phyloP scores from a whole-genome alignment of 495 filamentous ascomycete genomes.

The Mytilinidion resinicola region DNA sequence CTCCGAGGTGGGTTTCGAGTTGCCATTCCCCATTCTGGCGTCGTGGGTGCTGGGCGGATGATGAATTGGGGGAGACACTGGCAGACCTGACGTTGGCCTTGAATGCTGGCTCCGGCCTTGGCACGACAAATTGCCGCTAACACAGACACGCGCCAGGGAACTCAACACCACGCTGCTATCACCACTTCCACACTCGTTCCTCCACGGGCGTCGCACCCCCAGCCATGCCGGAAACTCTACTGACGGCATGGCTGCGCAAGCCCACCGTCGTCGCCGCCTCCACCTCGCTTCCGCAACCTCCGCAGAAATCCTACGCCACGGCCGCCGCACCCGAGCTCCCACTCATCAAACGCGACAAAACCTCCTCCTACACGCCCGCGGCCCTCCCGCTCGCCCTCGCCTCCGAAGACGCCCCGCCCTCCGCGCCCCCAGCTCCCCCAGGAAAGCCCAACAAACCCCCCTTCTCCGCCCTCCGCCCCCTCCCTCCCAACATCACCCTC shows the following conservation, averaged over 20 bases:
- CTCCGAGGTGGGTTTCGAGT: constrained; percentile 33
- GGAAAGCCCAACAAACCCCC: neutral
- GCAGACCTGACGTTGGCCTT: too few species aligned
- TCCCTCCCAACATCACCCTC: constrained; percentile 34
- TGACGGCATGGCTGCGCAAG: constrained; percentile 37
- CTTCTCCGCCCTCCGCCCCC: constrained; percentile 16
- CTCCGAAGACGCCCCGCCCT: constrained; percentile 19
- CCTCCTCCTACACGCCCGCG: neutral
- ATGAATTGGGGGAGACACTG: neutral
- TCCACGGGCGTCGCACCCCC: too few species aligned
- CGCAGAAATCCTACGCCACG: neutral
- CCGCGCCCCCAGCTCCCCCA: constrained; percentile 10
- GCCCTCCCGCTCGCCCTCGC: constrained; percentile 1
- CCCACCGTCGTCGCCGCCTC: constrained; percentile 22
- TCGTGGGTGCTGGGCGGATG: constrained; percentile 6
- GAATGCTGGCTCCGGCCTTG: constrained; percentile 9
- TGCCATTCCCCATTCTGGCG: constrained; percentile 35
- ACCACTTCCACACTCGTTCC: neutral
- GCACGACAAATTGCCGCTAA: constrained; percentile 10
- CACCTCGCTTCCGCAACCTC: neutral
- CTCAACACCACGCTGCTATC: constrained; percentile 8
- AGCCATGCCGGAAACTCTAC: constrained; percentile 34
- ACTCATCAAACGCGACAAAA: constrained; percentile 16
- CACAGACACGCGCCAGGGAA: neutral
- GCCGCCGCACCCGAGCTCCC: neutral